Evolutionary conservation across 495 filamentous ascomycete genomes (phyloP), one percentile per base, ranked within the genome.

Genomic region (Haplographium delicatum): DNA sequence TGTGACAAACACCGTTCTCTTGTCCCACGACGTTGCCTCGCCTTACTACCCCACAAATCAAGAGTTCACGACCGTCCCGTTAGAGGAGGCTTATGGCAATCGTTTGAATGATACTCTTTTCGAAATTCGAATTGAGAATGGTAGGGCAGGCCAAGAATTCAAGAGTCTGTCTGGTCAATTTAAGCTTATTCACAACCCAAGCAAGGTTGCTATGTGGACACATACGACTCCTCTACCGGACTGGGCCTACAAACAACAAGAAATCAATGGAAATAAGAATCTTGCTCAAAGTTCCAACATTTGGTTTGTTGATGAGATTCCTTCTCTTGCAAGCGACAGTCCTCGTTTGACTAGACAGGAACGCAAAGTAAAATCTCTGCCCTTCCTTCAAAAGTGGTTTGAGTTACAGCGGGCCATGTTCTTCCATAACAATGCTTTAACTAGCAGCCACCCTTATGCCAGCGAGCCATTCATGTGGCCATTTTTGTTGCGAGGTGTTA

Each of bases 181-280:
- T 80, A 97, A 96, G 68, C 75, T 98, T 37, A 77, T 98, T 56
- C 93, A 98, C 63, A 77, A 85, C 51, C 91, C 93, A 1, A 91
- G 88, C 50, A 90, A 91, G 54, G 93, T 98, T 25, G 91, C 94
- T 49, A 93, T 98, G 91, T 98, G 93, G 93, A 98, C 93, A 2
- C 91, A 96, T 65, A 84, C 86, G 5, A 90, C 81, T 26, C 88
- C 93, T 16, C 83, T 98, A 13, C 93, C 93, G 1, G 93, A 98
- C 13, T 98, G 93, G 93, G 93, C 78, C 25, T 91, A 83, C 69
- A 94, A 95, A 66, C 93, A 98, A 62, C 90, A 94, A 54, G 93
- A 98, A 65, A 96, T 98, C 73, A 98, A 98, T 65, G 93, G 93
- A 44, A 98, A 98, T 80, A 98, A 98, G 80, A 95, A 96, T 67